Base-by-base conservation (phyloP, 805 yeast species). In the Starmerella bombi region DNA sequence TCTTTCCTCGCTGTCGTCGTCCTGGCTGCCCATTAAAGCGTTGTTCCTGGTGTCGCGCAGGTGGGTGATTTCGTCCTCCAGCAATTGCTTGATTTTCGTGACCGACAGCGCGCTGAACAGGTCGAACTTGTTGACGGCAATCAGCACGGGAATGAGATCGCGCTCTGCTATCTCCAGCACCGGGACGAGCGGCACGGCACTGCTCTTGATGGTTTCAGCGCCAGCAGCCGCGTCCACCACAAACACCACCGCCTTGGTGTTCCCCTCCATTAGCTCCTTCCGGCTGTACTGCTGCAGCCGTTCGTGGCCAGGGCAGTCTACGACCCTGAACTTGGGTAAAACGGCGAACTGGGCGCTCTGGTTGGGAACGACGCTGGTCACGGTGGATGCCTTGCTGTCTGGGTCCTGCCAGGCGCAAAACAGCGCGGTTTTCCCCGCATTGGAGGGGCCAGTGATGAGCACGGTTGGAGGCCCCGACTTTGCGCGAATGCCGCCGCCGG, bases 301-400 rank as follows among this genome's bases (percentile, higher is more conserved):
- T 41, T 71, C 62, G 60, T 80, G 85, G n/a, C 96, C 95, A 2
- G 98, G 98, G 46, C 75, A 75, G 54, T 88, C 97, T 38, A 79
- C 67, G 30, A 86, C 58, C 45, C 66, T 32, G 16, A 28, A 7
- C 7, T 3, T 9, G 5, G 40, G 35, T 1, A 28, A 7, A 5
- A 22, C 25, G 2, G 31, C 15, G 18, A 42, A 41, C 1, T 12
- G 2, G 7, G 27, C 27, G 51, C 25, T 17, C 21, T 16, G 25
- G 32, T 50, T 49, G 7, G 51, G 49, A 16, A 19, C n/a, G 5
- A 37, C 25, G 36, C 49, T 43, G n/a, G 51, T 42, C 10, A 49
- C 47, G 3, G 53, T 50, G 7, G 34, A 36, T 19, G 6, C 5
- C 6, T 25, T 12, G 9, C 15, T 18, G 4, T 34, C 41, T 34